A percentile compares a stretch with the other conserved stretches of the same genome.
These are phyloP conservation scores for Claviceps spartinae DNA, from an alignment of 2,329 filamentous ascomycete genomes.

Conservation along the genomic window DNA sequence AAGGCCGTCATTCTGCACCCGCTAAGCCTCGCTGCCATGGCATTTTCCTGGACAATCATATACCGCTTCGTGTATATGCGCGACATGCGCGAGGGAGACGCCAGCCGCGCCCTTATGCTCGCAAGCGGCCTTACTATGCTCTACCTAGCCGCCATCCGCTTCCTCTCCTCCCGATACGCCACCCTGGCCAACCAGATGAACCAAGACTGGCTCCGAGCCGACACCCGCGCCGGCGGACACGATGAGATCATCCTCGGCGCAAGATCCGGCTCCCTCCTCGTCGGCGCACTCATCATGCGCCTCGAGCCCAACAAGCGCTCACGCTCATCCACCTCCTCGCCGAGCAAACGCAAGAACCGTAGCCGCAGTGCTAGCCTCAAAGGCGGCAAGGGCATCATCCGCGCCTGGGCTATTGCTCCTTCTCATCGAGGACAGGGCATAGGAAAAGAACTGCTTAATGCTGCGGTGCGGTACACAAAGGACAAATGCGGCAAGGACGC, in stretches of 20 bases:
- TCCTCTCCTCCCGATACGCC: slow-evolving; percentile 48
- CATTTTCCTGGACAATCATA: slow-evolving; percentile 27
- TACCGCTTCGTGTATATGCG: slow-evolving; percentile 34
- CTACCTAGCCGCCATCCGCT: slow-evolving; percentile 48
- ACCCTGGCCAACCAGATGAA: slow-evolving; percentile 45
- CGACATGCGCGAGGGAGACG: slow-evolving; percentile 25
- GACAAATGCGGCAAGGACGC: slow-evolving; percentile 55
- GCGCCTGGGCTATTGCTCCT: slow-evolving; percentile 68
- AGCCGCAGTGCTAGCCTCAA: slow-evolving; percentile 27
- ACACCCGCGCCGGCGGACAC: slow-evolving; percentile 25
- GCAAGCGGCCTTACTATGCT: slow-evolving; percentile 48
- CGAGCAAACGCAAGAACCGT: slow-evolving; percentile 21
- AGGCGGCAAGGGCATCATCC: slow-evolving; percentile 56
- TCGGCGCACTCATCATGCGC: slow-evolving; percentile 57
- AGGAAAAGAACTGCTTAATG: slow-evolving; percentile 57
- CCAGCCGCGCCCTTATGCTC: slow-evolving; percentile 42
- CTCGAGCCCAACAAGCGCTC: slow-evolving; percentile 34
- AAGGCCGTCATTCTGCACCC: slow-evolving; percentile 51
- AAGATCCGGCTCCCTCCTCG: slow-evolving; percentile 52
- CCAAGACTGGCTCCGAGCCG: slow-evolving; percentile 44
- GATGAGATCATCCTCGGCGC: slow-evolving; percentile 51
- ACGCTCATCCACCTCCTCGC: slow-evolving; percentile 10
- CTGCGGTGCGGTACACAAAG: slow-evolving; percentile 54
- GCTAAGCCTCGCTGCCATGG: slow-evolving; percentile 34
- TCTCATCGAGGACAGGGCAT: slow-evolving; percentile 59